Evolutionary conservation across 2,329 filamentous ascomycete species (phyloP), one percentile per base, ranked within the genome.

Genomic region (Colletotrichum lupini): DNA sequence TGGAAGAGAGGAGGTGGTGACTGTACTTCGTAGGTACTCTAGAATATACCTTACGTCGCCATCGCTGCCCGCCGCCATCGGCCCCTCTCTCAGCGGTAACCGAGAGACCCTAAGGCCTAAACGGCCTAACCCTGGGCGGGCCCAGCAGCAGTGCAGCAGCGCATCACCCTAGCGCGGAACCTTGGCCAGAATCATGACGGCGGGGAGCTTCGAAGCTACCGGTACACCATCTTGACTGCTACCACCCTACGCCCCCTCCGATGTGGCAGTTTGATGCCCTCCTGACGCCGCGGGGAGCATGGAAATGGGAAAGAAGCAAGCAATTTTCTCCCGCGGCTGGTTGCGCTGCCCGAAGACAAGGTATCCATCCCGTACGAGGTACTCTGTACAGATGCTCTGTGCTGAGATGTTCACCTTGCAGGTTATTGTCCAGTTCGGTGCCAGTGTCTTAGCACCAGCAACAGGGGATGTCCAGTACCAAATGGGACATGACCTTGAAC

Each of bases 51-150:
- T 32, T 32, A 60, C 57, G 8, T 35, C 16, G 55, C 28, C 28
- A 28, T n/a, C 52, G 52, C 5, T 19, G 55, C 12, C 12, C 32
- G 24, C 9, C 35, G 37, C 55, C 53, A 19, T 70, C 60, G 24
- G 57, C 57, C 60, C 62, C 68, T 67, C 46, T 56, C 22, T 35
- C 53, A 61, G 56, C 56, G 26, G 68, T 57, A 62, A 49, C 62
- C 66, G 46, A 59, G 59, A n/a, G 42, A 49, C 35, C 63, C 64
- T 42, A 42, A 42, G 37, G 37, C 37, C 68, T 68, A 58, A 67
- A 52, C 52, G 64, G 63, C 57, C 35, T 58, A 30, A 60, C 42
- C 64, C 57, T 46, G 11, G 52, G 56, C 56, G 35, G 9, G 9
- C 57, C 68, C 60, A 49, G 26, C 57, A 60, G 57, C 22, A 42